Conservation (phyloP, 2,329 filamentous ascomycete genomes). For the Aurifilum marmelostoma region DNA sequence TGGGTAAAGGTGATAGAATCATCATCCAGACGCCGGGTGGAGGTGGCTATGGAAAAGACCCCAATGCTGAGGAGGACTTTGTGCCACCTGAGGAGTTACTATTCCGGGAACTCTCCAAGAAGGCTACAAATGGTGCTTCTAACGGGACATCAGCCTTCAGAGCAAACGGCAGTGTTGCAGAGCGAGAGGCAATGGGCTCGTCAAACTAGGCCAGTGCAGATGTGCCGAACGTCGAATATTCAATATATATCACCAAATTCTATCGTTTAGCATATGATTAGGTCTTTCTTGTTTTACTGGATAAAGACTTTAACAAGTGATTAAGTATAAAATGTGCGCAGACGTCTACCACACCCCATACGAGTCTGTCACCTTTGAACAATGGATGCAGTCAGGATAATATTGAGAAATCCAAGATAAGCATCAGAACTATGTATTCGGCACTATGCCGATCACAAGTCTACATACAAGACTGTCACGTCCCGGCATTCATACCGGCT, state of each 20-base stretch:
- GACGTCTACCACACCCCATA: neutral
- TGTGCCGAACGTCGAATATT: too few relatives aligned
- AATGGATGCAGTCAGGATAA: neutral
- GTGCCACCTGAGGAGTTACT: conserved; percentile 21
- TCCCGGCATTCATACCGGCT: neutral
- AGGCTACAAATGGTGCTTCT: neutral
- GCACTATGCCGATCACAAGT: neutral
- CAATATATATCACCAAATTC: neutral
- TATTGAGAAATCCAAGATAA: neutral
- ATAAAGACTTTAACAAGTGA: too few relatives aligned
- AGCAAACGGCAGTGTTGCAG: conserved; percentile 21
- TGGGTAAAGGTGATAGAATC: conserved; percentile 77
- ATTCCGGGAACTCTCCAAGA: neutral
- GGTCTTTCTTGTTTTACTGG: neutral
- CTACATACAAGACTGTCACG: neutral
- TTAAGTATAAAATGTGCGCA: too few relatives aligned
- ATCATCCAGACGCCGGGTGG: conserved; percentile 79
- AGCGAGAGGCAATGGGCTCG: conserved; percentile 12
- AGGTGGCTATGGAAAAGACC: conserved; percentile 69
- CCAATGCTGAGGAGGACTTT: conserved; percentile 15
- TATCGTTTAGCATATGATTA: neutral
- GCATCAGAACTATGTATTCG: neutral
- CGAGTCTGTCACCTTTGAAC: neutral
- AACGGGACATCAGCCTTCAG: conserved; percentile 8
- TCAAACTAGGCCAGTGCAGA: conserved; percentile 10